Evolutionary conservation across 805 yeast species (phyloP).

Genomic region (Metschnikowia chrysomelidarum): DNA sequence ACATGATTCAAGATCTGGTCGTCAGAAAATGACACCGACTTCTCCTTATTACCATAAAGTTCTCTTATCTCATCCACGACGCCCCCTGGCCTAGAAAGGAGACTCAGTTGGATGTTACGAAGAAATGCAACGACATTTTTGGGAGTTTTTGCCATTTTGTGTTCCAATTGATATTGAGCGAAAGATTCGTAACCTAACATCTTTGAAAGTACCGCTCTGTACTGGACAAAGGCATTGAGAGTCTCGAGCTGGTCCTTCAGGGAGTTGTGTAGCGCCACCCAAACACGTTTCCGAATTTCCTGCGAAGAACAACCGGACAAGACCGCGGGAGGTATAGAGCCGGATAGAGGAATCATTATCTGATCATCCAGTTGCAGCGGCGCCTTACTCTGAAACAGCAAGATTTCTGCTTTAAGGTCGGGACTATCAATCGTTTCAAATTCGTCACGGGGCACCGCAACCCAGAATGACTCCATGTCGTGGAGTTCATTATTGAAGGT

Average conservation of each 20-base stretch:
- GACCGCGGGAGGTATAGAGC: slow-evolving; percentile 63
- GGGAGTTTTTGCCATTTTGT: slow-evolving; percentile 86
- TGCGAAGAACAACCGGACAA: slow-evolving; percentile 57
- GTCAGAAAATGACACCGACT: slow-evolving; percentile 18
- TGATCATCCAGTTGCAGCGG: slow-evolving; percentile 11
- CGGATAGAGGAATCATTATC: slow-evolving; percentile 41
- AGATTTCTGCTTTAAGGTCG: slow-evolving; percentile 26
- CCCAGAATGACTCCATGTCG: slow-evolving; percentile 34
- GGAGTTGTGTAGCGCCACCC: slow-evolving; percentile 73
- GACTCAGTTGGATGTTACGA: slow-evolving; percentile 50
- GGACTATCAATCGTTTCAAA: slow-evolving; percentile 26
- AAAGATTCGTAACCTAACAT: slow-evolving; percentile 69
- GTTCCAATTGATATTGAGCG: slow-evolving; percentile 78
- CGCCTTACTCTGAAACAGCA: slow-evolving; percentile 25
- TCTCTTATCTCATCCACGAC: slow-evolving; percentile 58
- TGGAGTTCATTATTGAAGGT: slow-evolving; percentile 58
- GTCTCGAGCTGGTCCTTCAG: slow-evolving; percentile 58
- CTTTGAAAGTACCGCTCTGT: slow-evolving; percentile 68
- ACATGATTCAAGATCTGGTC: slow-evolving; percentile 46
- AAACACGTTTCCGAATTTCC: slow-evolving; percentile 59
- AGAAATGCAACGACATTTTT: slow-evolving; percentile 72
- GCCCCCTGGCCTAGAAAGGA: slow-evolving; percentile 34
- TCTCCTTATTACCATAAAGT: slow-evolving; percentile 38
- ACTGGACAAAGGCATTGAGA: slow-evolving; percentile 57
- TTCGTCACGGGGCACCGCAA: slow-evolving; percentile 31